phyloP scores from a whole-genome alignment of 345 rosid genomes.

The Sonneratia caseolaris region DNA sequence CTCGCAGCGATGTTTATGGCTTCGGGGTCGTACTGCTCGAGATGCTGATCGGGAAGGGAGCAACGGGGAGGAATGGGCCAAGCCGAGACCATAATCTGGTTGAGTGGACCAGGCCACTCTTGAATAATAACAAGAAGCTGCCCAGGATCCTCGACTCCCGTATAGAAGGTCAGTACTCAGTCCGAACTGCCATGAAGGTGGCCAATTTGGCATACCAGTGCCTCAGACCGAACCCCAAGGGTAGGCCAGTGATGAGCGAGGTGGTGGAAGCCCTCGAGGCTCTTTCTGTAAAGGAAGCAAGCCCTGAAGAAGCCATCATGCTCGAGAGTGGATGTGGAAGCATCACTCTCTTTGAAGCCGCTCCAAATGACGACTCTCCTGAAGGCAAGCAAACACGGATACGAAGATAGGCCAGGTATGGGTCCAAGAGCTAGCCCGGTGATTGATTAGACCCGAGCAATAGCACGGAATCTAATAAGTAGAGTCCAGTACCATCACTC shows the following conservation, averaged over 20 bases:
- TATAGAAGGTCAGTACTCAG: constrained; percentile 77
- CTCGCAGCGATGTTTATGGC: constrained; percentile 94
- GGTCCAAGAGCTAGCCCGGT: background rate
- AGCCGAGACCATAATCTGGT: constrained; percentile 89
- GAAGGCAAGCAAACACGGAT: background rate
- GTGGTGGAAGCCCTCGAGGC: constrained; percentile 73
- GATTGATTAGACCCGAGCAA: background rate
- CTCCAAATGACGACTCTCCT: constrained; percentile 14
- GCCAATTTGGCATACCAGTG: constrained; percentile 75
- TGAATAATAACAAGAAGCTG: constrained; percentile 80
- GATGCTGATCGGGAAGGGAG: constrained; percentile 91
- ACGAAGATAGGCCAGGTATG: background rate
- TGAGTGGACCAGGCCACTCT: constrained; percentile 89
- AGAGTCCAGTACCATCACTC: background rate
- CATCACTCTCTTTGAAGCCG: constrained; percentile 47
- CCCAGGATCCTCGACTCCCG: constrained; percentile 79
- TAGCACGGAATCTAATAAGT: background rate
- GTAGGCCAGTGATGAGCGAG: constrained; percentile 73
- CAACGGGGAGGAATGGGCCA: constrained; percentile 84
- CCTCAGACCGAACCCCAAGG: constrained; percentile 92
- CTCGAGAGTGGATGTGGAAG: constrained; percentile 28
- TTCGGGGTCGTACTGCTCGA: constrained; percentile 93
- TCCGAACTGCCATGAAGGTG: constrained; percentile 55
- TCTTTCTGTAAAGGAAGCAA: constrained; percentile 29
- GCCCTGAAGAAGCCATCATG: constrained; percentile 30